Conservation (phyloP, 768 basidiomycete genomes). For the Erythrobasidium yunnanense region DNA sequence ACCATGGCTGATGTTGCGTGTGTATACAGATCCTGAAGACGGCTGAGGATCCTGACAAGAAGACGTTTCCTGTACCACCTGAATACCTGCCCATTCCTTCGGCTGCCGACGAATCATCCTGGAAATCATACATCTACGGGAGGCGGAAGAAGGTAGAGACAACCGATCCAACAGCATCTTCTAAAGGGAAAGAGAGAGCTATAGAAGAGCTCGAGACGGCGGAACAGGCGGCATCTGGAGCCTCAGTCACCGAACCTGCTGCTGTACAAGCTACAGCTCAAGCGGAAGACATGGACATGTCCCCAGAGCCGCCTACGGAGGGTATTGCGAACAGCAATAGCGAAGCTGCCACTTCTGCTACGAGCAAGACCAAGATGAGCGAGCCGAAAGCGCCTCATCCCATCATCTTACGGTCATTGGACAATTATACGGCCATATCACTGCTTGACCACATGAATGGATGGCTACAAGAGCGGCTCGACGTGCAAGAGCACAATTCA, state of each 20-base stretch:
- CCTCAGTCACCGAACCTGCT: too few relatives aligned
- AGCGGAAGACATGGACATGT: too few relatives aligned
- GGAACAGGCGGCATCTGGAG: too few relatives aligned
- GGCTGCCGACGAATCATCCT: constrained; percentile 19
- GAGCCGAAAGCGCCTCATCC: neutral
- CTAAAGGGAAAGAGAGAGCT: neutral
- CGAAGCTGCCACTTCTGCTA: too few relatives aligned
- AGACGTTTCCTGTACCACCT: neutral
- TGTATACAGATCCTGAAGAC: neutral
- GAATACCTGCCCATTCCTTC: constrained; percentile 21
- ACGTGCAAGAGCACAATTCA: neutral
- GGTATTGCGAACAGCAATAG: too few relatives aligned
- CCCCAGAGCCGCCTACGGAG: too few relatives aligned
- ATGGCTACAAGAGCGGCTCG: constrained; percentile 15
- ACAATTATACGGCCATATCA: constrained; percentile 17
- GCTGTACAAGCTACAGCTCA: too few relatives aligned
- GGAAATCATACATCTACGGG: constrained; percentile 19
- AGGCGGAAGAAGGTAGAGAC: neutral
- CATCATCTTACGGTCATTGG: neutral
- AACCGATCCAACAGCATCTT: neutral
- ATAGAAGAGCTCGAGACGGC: too few relatives aligned
- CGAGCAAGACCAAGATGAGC: neutral
- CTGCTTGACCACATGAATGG: constrained; percentile 7
- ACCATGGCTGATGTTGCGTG: too few relatives aligned
- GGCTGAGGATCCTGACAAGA: neutral